Base-by-base conservation (phyloP, 768 basidiomycete genomes). In the Bullera alba region DNA sequence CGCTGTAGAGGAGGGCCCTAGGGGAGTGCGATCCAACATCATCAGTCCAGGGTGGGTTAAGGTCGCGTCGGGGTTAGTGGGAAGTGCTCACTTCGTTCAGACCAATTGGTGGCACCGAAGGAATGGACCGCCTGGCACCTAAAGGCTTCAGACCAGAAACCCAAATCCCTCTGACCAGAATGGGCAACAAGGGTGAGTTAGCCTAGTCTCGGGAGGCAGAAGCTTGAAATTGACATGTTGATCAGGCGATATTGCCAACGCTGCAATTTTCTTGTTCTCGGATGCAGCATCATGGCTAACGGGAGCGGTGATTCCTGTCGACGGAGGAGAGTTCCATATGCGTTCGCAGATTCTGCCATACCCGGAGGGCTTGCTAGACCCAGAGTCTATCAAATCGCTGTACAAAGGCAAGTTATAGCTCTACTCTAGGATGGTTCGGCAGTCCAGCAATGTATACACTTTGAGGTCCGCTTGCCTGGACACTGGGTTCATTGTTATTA, bases 1-100 rank as follows among this genome's bases (percentile, higher is more conserved):
- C 23, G 90, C 92, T 1, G 80, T 93, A 12, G 92, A 97, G 74
- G 91, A 93, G 74, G 93, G 92, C 1, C 93, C 92, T 3, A 79
- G 82, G 60, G 93, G 93, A n/a, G 82, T 97, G 17, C 83, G 92
- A 39, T 87, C 87, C 16, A 95, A 75, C 55, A 65, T 73, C 21
- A 68, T 74, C 32, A 71, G 70, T 0, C 73, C 69, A 26, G 73
- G 67, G 72, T 76, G 51, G 60, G 73, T 67, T 86, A 46, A 12
- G 12, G 8, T 21, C 19, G 12, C 12, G 12, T 7, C 19, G 37
- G 12, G 12, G 19, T 10, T 28, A 6, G 1, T 7, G 23, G 15
- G 27, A 30, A 21, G 35, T 19, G 32, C 49, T 49, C n/a, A 42
- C 25, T 38, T 37, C 19, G 22, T 23, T 35, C 47, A 65, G 91